phyloP scores from a whole-genome alignment of 495 filamentous ascomycete genomes.

The Trichodelitschia bisporula region DNA sequence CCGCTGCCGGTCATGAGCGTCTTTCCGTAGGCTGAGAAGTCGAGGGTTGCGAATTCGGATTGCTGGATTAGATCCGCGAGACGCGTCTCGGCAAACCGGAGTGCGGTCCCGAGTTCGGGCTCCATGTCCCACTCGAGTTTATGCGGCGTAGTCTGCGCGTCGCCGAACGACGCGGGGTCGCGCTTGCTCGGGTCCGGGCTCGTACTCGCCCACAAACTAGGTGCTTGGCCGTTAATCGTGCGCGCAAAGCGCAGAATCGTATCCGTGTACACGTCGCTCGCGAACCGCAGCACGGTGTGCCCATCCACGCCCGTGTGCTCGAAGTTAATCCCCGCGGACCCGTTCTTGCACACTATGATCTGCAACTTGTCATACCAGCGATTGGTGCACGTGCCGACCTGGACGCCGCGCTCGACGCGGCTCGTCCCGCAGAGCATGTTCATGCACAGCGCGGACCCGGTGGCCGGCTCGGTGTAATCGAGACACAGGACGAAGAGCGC shows the following conservation, averaged over 20 bases:
- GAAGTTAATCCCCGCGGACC: conserved; percentile 94
- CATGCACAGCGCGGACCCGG: conserved; percentile 57
- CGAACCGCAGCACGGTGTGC: conserved; percentile 88
- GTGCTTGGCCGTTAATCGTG: conserved; percentile 88
- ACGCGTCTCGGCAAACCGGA: conserved; percentile 87
- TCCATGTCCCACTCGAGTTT: conserved; percentile 97
- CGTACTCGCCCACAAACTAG: conserved; percentile 69
- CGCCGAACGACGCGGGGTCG: conserved; percentile 80
- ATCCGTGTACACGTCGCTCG: conserved; percentile 90
- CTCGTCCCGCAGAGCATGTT: conserved; percentile 97
- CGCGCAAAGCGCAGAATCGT: conserved; percentile 90
- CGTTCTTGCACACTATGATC: conserved; percentile 98
- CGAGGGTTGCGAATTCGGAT: conserved; percentile 83
- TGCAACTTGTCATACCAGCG: conserved; percentile 98
- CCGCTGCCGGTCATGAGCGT: conserved; percentile 95
- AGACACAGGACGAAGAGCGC: conserved; percentile 81
- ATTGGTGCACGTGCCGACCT: conserved; percentile 94
- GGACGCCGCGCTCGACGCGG: conserved; percentile 74
- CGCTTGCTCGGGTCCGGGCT: conserved; percentile 87
- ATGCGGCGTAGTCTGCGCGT: conserved; percentile 81
- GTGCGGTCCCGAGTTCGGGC: conserved; percentile 70
- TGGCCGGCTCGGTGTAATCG: conserved; percentile 70
- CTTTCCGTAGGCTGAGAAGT: conserved; percentile 78
- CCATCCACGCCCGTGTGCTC: conserved; percentile 97
- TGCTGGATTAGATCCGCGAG: conserved; percentile 89